A percentile compares a stretch with the other conserved stretches of the same genome.
Evolutionary conservation across 371 early-diverging fungal genomes (phyloP).

Genomic region (Mycotypha africana): DNA sequence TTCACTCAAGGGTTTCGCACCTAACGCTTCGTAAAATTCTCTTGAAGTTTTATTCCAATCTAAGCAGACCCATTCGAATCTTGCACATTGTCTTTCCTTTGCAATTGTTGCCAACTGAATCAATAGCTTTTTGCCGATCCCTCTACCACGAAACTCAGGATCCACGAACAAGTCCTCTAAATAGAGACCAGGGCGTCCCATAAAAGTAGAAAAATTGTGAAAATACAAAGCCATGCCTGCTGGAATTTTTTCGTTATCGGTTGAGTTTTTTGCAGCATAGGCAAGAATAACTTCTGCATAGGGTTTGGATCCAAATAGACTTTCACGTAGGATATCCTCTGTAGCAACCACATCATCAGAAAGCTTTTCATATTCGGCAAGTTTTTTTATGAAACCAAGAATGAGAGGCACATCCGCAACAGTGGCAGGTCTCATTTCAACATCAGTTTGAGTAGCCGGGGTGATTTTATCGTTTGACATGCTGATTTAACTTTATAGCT

Average conservation of each 20-base stretch:
- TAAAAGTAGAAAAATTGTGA: slow-evolving; percentile 77
- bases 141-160: slow-evolving; percentile 59
- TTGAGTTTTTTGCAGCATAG: slow-evolving; percentile 31
- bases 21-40: slow-evolving; percentile 54
- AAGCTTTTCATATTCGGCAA: slow-evolving; percentile 77
- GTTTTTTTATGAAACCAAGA: slow-evolving; percentile 61
- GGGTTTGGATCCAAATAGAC: slow-evolving; percentile 58
- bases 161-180: slow-evolving; percentile 79
- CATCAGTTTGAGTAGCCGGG: no score
- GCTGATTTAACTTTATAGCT: no score
- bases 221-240: slow-evolving; percentile 82
- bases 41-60: slow-evolving; percentile 15
- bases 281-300: slow-evolving; percentile 69
- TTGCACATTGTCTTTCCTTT: slow-evolving; percentile 58
- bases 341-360: slow-evolving; percentile 69
- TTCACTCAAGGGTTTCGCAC: slow-evolving; percentile 57
- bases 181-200: slow-evolving; percentile 73
- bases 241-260: slow-evolving; percentile 19
- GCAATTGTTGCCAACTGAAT: slow-evolving; percentile 64
- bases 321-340: slow-evolving; percentile 53
- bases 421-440: slow-evolving; percentile 53
- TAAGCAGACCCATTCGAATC: slow-evolving; percentile 67
- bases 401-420: slow-evolving; percentile 60
- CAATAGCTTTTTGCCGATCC: slow-evolving; percentile 70
- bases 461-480: no score